Percentiles rank a stretch among this genome's conserved stretches.
Evolutionary conservation across 2,329 filamentous ascomycete species (phyloP).

Genomic region (Aspergillus versicolor): DNA sequence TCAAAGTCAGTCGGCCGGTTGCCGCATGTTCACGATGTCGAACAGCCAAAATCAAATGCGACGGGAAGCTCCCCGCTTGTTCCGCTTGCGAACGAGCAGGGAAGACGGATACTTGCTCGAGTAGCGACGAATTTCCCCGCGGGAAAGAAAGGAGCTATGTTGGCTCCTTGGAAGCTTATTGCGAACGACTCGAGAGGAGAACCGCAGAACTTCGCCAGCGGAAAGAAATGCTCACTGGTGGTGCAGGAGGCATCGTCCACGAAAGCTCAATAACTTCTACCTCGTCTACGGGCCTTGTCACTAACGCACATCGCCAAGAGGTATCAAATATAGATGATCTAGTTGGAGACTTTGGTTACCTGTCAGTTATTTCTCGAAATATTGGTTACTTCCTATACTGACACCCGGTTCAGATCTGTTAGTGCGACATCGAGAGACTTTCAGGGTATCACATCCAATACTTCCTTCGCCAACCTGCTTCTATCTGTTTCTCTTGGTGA

Average conservation of each 20-base stretch:
- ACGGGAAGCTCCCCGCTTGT: slow-evolving; percentile 92
- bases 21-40: slow-evolving; percentile 81
- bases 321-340: slow-evolving; percentile 86
- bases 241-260: slow-evolving; percentile 27
- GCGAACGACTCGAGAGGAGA: slow-evolving; percentile 82
- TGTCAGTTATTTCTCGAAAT: slow-evolving; percentile 55
- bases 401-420: slow-evolving; percentile 63
- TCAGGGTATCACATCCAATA: slow-evolving; percentile 80
- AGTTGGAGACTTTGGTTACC: slow-evolving; percentile 88
- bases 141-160: slow-evolving; percentile 98
- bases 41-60: slow-evolving; percentile 94
- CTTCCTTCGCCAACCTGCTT: slow-evolving; percentile 88
- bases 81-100: slow-evolving; percentile 93
- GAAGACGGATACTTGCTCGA: slow-evolving; percentile 81
- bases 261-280: slow-evolving; percentile 39
- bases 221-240: slow-evolving; percentile 27
- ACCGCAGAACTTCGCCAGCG: slow-evolving; percentile 51
- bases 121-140: slow-evolving; percentile 91
- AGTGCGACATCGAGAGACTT: slow-evolving; percentile 95
- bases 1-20: slow-evolving; percentile 70
- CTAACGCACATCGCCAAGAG: slow-evolving; percentile 58
- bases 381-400: slow-evolving; percentile 14
- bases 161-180: slow-evolving; percentile 84
- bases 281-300: slow-evolving; percentile 26
- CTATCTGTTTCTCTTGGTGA: slow-evolving; percentile 79